These are phyloP conservation scores for Huntiella omanensis DNA, from an alignment of 2,329 filamentous ascomycete genomes.

Conservation along the genomic window DNA sequence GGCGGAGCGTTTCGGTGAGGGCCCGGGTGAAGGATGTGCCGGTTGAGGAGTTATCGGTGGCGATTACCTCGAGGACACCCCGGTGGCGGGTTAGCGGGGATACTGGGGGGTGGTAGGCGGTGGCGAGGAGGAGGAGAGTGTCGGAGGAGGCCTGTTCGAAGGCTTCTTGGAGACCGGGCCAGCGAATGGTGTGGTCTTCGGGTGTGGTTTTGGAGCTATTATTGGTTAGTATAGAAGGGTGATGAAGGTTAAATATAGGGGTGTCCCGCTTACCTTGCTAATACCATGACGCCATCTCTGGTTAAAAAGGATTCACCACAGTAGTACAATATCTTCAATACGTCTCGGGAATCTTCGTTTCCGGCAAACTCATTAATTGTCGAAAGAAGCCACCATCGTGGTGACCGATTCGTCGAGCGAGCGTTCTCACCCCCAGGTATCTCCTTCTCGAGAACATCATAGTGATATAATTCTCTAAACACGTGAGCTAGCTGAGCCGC, in stretches of 20 bases:
- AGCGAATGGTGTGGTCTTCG: conserved; percentile 28
- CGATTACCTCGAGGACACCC: conserved; percentile 37
- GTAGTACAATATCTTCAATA: conserved; percentile 41
- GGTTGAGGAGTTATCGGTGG: conserved; percentile 32
- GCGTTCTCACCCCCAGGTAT: conserved; percentile 26
- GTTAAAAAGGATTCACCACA: conserved; percentile 35
- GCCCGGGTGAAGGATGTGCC: conserved; percentile 33
- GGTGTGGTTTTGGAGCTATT: not conserved
- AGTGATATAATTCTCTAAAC: conserved; percentile 33
- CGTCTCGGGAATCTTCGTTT: conserved; percentile 33
- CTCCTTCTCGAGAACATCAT: conserved; percentile 26
- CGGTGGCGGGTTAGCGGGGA: conserved; percentile 28
- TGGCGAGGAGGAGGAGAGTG: conserved; percentile 39
- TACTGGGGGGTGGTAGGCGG: conserved; percentile 36
- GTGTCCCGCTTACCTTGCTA: conserved; percentile 28
- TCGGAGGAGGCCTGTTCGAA: conserved; percentile 37
- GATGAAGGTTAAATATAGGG: no score
- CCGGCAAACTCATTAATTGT: conserved; percentile 34
- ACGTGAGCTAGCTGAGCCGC: conserved; percentile 31
- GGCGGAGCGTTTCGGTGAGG: conserved; percentile 30
- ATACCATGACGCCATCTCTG: conserved; percentile 35
- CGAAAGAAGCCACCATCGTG: conserved; percentile 34
- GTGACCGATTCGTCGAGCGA: conserved; percentile 24
- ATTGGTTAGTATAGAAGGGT: not conserved
- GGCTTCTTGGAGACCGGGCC: conserved; percentile 36